A percentile compares a stretch with the other conserved stretches of the same genome.
Evolutionary conservation across 495 filamentous ascomycete species (phyloP).

Genomic region (Xylaria venustula): DNA sequence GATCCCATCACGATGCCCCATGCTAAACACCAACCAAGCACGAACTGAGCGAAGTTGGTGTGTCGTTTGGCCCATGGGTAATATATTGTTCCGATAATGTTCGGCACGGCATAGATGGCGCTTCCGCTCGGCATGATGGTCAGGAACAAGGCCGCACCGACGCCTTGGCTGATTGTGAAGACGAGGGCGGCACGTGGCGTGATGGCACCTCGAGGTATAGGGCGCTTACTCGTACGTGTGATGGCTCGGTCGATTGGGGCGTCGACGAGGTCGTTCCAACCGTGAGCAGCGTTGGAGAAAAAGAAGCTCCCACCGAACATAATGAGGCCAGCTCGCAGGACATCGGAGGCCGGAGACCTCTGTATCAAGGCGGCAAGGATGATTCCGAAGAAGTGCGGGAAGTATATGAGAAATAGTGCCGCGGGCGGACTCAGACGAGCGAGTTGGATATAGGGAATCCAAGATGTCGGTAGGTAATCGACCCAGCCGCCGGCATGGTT

Average conservation of each 20-base stretch:
- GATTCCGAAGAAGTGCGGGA: conserved; percentile 39
- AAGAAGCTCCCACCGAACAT: conserved; percentile 41
- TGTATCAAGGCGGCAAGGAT: conserved; percentile 34
- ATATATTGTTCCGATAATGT: conserved; percentile 31
- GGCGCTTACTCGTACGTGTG: conserved; percentile 34
- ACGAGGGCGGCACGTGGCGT: conserved; percentile 30
- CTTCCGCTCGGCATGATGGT: conserved; percentile 21
- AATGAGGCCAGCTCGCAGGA: conserved; percentile 19
- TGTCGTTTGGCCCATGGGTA: conserved; percentile 45
- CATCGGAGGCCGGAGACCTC: conserved; percentile 14
- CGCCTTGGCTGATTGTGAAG: conserved; percentile 30
- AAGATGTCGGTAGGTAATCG: conserved; percentile 25
- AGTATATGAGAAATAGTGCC: conserved; percentile 37
- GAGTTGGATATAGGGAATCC: conserved; percentile 39
- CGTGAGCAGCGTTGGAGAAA: conserved; percentile 39
- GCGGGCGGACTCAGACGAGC: conserved; percentile 35
- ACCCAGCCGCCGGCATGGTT: conserved; percentile 31
- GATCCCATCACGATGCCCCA: conserved; percentile 34
- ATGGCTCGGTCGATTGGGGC: conserved; percentile 36
- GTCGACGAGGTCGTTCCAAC: conserved; percentile 46
- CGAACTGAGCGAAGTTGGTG: conserved; percentile 39
- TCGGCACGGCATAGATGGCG: conserved; percentile 29
- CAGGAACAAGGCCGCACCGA: conserved; percentile 26
- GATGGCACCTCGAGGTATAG: conserved; percentile 40
- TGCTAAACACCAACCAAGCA: conserved; percentile 38